Conservation (phyloP, 768 basidiomycete genomes). For the Piloderma croceum region DNA sequence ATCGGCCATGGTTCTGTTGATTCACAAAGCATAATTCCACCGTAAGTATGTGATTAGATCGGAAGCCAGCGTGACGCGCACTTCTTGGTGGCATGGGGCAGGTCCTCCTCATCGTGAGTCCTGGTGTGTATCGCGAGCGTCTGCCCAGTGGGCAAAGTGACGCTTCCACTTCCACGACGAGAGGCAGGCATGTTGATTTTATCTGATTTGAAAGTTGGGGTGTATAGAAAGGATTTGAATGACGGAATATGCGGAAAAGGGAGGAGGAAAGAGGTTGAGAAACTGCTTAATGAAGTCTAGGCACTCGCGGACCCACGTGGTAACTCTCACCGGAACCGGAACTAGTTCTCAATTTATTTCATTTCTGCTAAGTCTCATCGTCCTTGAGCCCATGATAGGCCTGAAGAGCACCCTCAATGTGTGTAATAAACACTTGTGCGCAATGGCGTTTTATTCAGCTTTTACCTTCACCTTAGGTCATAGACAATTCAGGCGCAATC, state of each 20-base stretch:
- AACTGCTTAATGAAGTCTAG: too few species aligned
- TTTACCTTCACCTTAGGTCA: conserved; percentile 49
- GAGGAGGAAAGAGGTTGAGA: conserved; percentile 11
- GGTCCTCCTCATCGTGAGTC: conserved; percentile 80
- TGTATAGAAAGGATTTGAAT: too few species aligned
- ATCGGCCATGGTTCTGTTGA: conserved; percentile 81
- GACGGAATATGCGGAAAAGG: background rate
- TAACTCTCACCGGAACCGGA: too few species aligned
- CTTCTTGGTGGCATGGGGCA: conserved; percentile 94
- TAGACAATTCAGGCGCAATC: conserved; percentile 96
- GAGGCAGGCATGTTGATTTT: conserved; percentile 59
- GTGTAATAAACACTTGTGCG: conserved; percentile 17
- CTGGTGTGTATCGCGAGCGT: conserved; percentile 83
- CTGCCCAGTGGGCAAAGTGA: conserved; percentile 68
- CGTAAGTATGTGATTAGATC: conserved; percentile 1
- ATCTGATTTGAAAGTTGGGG: too few species aligned
- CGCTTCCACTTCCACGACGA: conserved; percentile 72
- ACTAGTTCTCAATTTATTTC: too few species aligned
- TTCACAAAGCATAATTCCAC: conserved; percentile 8
- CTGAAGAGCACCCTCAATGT: conserved; percentile 91
- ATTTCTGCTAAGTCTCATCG: too few species aligned
- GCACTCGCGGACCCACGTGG: too few species aligned
- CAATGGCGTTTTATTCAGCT: conserved; percentile 1
- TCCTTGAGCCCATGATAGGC: conserved; percentile 95
- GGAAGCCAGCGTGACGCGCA: conserved; percentile 29